These are phyloP conservation scores for Elongisporangium undulatum DNA, from an alignment of 352 stramenopile genomes.

Conservation along the genomic window DNA sequence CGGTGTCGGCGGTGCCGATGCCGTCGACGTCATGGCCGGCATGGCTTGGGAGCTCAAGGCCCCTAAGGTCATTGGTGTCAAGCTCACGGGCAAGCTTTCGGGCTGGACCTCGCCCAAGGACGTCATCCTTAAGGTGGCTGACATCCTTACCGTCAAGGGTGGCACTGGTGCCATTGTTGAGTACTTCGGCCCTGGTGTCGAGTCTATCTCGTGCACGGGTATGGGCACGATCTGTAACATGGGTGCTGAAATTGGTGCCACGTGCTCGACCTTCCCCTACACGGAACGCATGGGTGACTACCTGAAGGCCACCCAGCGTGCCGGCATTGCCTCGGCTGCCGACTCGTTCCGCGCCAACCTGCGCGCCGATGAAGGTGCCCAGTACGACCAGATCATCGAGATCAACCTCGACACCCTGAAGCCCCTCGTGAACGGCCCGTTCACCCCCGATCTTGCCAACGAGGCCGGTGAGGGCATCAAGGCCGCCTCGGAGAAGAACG, in stretches of 20 bases:
- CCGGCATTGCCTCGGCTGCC: constrained; percentile 85
- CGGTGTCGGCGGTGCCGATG: constrained; percentile 90
- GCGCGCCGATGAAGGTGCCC: constrained; percentile 82
- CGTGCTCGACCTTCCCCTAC: constrained; percentile 93
- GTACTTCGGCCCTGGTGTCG: constrained; percentile 91
- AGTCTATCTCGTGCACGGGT: constrained; percentile 92
- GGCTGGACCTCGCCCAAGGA: constrained; percentile 94
- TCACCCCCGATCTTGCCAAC: constrained; percentile 90
- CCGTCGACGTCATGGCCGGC: constrained; percentile 92
- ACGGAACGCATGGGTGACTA: constrained; percentile 92
- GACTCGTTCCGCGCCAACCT: constrained; percentile 88
- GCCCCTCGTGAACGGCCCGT: constrained; percentile 90
- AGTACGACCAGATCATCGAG: constrained; percentile 93
- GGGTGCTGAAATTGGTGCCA: constrained; percentile 92
- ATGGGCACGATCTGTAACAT: constrained; percentile 96
- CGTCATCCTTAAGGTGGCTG: constrained; percentile 93
- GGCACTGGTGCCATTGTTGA: constrained; percentile 92
- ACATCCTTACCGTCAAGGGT: constrained; percentile 93
- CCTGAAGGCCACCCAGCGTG: constrained; percentile 86
- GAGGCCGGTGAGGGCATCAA: constrained; percentile 68
- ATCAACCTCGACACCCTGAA: constrained; percentile 91
- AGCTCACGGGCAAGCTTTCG: constrained; percentile 90
- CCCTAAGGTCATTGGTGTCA: constrained; percentile 94
- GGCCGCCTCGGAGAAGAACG: constrained; percentile 78
- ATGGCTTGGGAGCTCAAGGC: constrained; percentile 95